These are phyloP conservation scores for Polymyxa betae DNA, from an alignment of 208 protist genomes.

Conservation along the genomic window DNA sequence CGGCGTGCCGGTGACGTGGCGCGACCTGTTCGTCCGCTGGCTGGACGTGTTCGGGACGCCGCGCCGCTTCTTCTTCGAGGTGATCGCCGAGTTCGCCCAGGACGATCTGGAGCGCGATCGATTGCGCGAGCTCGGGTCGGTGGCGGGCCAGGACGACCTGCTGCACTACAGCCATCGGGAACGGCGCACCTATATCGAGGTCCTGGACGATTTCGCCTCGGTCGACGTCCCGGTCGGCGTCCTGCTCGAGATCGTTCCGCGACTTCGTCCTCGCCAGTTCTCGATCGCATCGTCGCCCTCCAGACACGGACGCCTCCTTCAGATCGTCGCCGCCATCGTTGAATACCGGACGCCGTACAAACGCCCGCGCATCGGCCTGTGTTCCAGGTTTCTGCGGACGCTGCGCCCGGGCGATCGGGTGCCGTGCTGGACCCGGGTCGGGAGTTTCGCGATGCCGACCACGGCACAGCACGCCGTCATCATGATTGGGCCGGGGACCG, in stretches of 20 bases:
- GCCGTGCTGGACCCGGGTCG: background rate
- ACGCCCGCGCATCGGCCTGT: background rate
- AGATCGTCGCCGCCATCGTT: slow-evolving; percentile 12
- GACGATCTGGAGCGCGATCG: slow-evolving; percentile 16
- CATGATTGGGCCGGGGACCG: slow-evolving; percentile 58
- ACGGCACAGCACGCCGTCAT: slow-evolving; percentile 12
- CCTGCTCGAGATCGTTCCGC: background rate
- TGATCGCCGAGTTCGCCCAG: background rate
- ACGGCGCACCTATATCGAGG: slow-evolving; percentile 15
- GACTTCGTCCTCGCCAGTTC: slow-evolving; percentile 51
- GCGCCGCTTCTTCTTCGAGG: slow-evolving; percentile 56
- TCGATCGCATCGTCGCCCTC: slow-evolving; percentile 56
- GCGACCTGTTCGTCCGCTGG: slow-evolving; percentile 9
- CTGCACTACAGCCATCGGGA: background rate
- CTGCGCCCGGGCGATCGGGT: background rate
- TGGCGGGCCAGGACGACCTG: slow-evolving; percentile 25
- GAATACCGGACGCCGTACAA: slow-evolving; percentile 41
- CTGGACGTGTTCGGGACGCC: slow-evolving; percentile 59
- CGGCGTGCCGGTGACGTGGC: background rate
- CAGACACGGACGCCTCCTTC: background rate
- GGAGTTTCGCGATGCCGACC: background rate
- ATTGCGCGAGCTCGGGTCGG: background rate
- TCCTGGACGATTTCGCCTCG: slow-evolving; percentile 11
- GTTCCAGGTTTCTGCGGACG: background rate
- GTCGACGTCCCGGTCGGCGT: background rate